Base-by-base conservation (phyloP, 768 basidiomycete species). In the Tulasnella sp. region DNA sequence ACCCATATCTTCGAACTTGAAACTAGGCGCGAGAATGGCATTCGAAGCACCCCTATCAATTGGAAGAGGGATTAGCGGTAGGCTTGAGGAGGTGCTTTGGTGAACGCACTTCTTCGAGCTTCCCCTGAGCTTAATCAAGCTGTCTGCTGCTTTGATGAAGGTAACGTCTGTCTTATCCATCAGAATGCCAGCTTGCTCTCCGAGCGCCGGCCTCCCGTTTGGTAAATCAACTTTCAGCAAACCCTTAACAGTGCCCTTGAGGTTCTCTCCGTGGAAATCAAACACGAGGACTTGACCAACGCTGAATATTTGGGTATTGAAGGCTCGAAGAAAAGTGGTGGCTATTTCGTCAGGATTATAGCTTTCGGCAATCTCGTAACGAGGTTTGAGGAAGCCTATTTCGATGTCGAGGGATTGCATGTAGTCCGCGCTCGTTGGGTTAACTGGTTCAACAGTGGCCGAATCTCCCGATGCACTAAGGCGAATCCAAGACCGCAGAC, bases 1-100 rank as follows among this genome's bases (percentile, higher is more conserved):
- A 24, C 98, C 98, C 97, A 99, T 99, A 85, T 99, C 98, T 84
- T 97, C 95, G 82, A 99, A 99, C 86, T 98, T 99, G 91, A 99
- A 99, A 86, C 98, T 98, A 1, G 98, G 96, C 0, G 96, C 93
- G 14, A 99, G 90, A 83, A 99, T 97, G 0, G 98, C 96, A 85
- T 98, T 99, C 9, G 96, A 92, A 7, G 96, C 92, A 0, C 95
- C 91, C 83, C 96, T 97, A 81, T 24, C 74, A 4, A 74, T 34
- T 8, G 81, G 37, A 75, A n/a, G 28, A 46, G 31, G 12, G n/a
- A 82, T 41, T 78, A 81, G 40, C 48, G 16, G 14, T 22, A 11
- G 44, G 18, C 41, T 28, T n/a, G n/a, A 4, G n/a, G 9, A 46
- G 28, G 16, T 50, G 3, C 18, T 2, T 24, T 58, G 40, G 11